Base-by-base conservation (phyloP, 768 basidiomycete genomes). In the Phlebiopsis gigantea region DNA sequence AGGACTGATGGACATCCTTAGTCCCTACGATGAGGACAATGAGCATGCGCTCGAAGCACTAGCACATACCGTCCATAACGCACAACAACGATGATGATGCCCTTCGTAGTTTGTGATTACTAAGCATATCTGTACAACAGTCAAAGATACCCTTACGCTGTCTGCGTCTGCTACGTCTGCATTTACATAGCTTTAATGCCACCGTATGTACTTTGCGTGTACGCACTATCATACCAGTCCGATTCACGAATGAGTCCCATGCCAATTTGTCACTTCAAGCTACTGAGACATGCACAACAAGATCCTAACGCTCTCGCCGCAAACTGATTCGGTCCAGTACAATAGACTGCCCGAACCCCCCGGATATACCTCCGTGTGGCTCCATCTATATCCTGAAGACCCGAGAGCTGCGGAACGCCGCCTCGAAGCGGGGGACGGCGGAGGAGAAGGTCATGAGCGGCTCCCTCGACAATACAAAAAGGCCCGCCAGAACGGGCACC, bases 11-110 rank as follows among this genome's bases (percentile, higher is more conserved):
- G 50, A 14, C 54, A 25, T 47, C 4, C 28, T 5, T 42, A 68
- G 67, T 68, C 65, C 67, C 67, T 24, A 83, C 82, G 10, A 83
- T 83, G 81, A 70, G 81, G 51, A 83, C 81, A 7, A 79, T 82
- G 81, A 82, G 81, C 59, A 78, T 82, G 75, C 74, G 80, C 14
- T 79, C 79, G 19, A 69, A 63, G 54, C 66, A 67, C 54, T 68
- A 46, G 39, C 50, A 41, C 31, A 51, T 10, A 30, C 30, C 19
- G 30, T 7, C n/a, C 6, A 34, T 34, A 6, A 6, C 31, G 31
- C 31, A 6, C 31, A 19, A 19, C 2, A 17, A 51, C 5, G 3
- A 5, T 5, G 29, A 6, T 17, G 19, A 19, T 28, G 21, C 19
- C 30, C 17, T 41, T 31, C 48, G 10, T 19, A 10, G 19, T 28